Evolutionary conservation across 2,329 filamentous ascomycete species (phyloP), one percentile per base, ranked within the genome.

Genomic region (Helotiales sp.): DNA sequence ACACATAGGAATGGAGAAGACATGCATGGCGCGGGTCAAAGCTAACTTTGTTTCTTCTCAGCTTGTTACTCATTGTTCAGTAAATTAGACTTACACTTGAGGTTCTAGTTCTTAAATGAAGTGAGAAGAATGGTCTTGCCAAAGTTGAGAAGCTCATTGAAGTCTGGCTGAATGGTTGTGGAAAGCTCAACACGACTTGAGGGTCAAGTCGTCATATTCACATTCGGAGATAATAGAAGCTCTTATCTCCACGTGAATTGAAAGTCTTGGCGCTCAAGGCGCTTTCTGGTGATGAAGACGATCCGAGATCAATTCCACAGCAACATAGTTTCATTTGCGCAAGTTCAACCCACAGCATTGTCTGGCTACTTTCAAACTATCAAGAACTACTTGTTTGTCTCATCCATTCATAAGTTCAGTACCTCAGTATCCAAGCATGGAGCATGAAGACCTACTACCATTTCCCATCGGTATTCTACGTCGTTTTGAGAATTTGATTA

Each of bases 1-100:
- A 92, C 90, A 93, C 89, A 95, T 93, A 57, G 90, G 89, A 75
- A 95, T 93, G 66, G 89, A 89, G 75, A 90, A 84, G 77, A 93
- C 88, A 83, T 93, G 89, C 90, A 95, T 95, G 65, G 77, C 76
- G 59, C 66, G 66, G 27, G 63, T 53, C 12, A 61, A 56, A 60
- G 60, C 64, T 67, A 58, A 31, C 55, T 61, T n/a, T 47, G 52
- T 49, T 47, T 33, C 52, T 36, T 29, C n/a, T n/a, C 17, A 33
- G 38, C 13, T 12, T 9, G 33, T 9, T 13, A 13, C n/a, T 17
- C 15, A 33, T n/a, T 15, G 27, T 55, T 34, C 22, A 24, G 31
- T 30, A 12, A 1, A 29, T 4, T 13, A 30, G 30, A 40, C 58
- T 46, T 52, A 65, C 64, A 38, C 56, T 64, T 17, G 54, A 50